Evolutionary conservation across 805 yeast genomes (phyloP), one percentile per base, ranked within the genome.

Genomic region (Kazachstania kunashirensis): DNA sequence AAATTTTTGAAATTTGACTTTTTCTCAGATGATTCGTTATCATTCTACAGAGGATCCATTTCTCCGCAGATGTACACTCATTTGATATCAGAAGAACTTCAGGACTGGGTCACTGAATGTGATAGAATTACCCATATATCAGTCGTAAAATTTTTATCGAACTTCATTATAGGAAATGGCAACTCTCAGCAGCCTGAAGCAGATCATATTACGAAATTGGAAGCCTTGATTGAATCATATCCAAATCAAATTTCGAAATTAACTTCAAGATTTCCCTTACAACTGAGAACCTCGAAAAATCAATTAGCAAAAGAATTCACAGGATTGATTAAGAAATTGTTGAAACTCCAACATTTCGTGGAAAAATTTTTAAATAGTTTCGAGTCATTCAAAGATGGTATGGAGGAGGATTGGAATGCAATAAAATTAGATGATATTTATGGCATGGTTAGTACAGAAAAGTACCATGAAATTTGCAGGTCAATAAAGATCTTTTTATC

Each of bases 1-100:
- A 65, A 88, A 43, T 77, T 66, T 50, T 70, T 84, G 75, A 82
- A 79, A 39, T 56, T 79, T 40, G 75, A 73, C 41, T 73, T 73
- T 48, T 58, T 85, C 24, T 68, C 77, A 36, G 61, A 69, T n/a
- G 58, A 71, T 19, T 56, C 82, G 33, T 52, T 65, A 7, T 62
- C 73, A 7, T 82, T 76, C 54, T 70, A 63, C 38, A 47, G 57
- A 58, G 66, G 66, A 12, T 65, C 74, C 1, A 65, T 84, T 37
- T 75, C 86, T 0, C 65, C 75, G 0, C 81, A 82, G 3, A 80
- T 77, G 28, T 71, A 69, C 50, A 71, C 71, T 46, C 59, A 84
- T 16, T 71, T 77, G 50, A 65, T 65, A 6, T 62, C 70, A 9
- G 71, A 71, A 11, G 57, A 61, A 6, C 48, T 76, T 11, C 48